phyloP scores from a whole-genome alignment of 352 stramenopile genomes.

The Phytophthora pisi region DNA sequence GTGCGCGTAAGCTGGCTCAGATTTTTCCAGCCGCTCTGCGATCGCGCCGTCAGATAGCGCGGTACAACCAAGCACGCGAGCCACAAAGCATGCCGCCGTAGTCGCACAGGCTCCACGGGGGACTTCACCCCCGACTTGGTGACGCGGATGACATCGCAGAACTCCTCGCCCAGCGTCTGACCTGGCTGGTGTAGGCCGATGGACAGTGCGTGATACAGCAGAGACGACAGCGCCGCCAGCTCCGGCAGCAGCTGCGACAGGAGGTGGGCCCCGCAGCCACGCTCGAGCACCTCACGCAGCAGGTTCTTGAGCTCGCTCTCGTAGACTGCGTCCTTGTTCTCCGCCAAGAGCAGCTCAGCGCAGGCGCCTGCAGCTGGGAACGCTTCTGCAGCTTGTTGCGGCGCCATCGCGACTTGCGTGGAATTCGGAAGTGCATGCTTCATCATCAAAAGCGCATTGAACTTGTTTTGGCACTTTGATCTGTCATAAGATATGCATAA shows the following conservation, averaged over 20 bases:
- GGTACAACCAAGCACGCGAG: slow-evolving; percentile 61
- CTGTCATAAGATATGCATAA: slow-evolving; percentile 12
- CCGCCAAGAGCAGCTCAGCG: slow-evolving; percentile 75
- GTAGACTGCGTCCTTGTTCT: slow-evolving; percentile 80
- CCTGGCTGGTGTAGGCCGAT: slow-evolving; percentile 61
- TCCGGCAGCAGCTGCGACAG: slow-evolving; percentile 84
- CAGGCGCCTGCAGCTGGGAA: slow-evolving; percentile 71
- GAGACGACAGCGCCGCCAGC: slow-evolving; percentile 58
- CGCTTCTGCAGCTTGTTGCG: slow-evolving; percentile 18
- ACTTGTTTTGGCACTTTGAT: slow-evolving; percentile 14
- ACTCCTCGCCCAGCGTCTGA: slow-evolving; percentile 89
- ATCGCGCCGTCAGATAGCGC: slow-evolving; percentile 65
- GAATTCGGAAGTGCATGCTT: slow-evolving; percentile 16
- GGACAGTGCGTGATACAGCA: slow-evolving; percentile 74
- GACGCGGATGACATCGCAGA: slow-evolving; percentile 83
- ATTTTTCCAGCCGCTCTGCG: slow-evolving; percentile 73
- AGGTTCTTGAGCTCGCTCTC: slow-evolving; percentile 75
- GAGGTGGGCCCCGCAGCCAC: slow-evolving; percentile 64
- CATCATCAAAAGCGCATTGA: slow-evolving; percentile 25
- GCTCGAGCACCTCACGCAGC: slow-evolving; percentile 78
- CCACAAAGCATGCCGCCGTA: slow-evolving; percentile 58
- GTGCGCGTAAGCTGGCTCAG: slow-evolving; percentile 67
- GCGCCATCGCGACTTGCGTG: slow-evolving; percentile 1
- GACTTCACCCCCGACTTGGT: slow-evolving; percentile 15
- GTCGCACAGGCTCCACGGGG: slow-evolving; percentile 39